These are phyloP conservation scores for Planoprotostelium fungivorum DNA, from an alignment of 78 protist genomes.

Conservation along the genomic window DNA sequence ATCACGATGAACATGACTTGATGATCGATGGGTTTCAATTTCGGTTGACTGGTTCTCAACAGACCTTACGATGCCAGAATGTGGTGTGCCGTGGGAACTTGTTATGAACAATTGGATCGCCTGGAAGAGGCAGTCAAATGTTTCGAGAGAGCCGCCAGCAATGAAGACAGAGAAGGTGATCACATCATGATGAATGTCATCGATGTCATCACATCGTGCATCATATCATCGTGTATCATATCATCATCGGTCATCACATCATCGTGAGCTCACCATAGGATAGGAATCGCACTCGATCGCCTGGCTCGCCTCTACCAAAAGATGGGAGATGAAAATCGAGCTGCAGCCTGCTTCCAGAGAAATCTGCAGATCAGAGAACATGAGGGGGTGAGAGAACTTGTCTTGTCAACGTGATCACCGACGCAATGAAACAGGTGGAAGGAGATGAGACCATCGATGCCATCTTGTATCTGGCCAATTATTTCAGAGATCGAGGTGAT, in stretches of 20 bases:
- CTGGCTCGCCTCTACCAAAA: conserved; percentile 63
- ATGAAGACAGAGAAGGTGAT: conserved; percentile 57
- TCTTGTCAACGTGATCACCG: neutral
- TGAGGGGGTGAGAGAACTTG: conserved; percentile 3
- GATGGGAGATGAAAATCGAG: conserved; percentile 29
- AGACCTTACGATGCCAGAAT: conserved; percentile 81
- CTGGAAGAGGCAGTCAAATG: conserved; percentile 73
- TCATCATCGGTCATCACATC: too few relatives aligned
- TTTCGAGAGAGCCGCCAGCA: conserved; percentile 76
- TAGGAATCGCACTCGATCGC: conserved; percentile 35
- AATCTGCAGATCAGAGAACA: conserved; percentile 58
- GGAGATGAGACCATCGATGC: conserved; percentile 73
- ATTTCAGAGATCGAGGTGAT: conserved; percentile 17
- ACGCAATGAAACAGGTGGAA: conserved; percentile 15
- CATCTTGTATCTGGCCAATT: conserved; percentile 46
- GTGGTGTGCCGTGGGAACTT: conserved; percentile 82
- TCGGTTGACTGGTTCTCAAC: neutral
- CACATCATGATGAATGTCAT: too few relatives aligned
- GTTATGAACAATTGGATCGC: conserved; percentile 49
- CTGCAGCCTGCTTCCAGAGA: conserved; percentile 48
- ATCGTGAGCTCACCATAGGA: too few relatives aligned
- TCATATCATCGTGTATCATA: too few relatives aligned
- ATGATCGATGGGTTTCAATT: too few relatives aligned
- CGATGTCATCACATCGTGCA: too few relatives aligned
- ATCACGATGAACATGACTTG: too few relatives aligned